Conservation (phyloP, 1,284 basidiomycete genomes). For the Trichosporon inkin region DNA sequence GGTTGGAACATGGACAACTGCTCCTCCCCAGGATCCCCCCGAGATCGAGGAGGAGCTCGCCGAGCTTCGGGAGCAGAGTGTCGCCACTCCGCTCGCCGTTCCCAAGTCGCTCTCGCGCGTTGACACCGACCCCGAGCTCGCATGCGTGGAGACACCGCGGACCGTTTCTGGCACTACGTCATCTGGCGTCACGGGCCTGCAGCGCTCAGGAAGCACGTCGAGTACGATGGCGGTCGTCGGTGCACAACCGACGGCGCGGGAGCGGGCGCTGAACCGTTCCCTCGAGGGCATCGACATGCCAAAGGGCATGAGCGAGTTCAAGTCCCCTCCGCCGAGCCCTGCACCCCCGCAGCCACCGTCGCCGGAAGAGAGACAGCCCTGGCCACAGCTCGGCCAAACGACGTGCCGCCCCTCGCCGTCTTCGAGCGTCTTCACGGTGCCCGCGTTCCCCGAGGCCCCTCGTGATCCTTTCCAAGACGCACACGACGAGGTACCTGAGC, state of each 20-base stretch:
- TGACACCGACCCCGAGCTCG: background rate
- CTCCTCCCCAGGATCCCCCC: background rate
- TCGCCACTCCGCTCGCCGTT: background rate
- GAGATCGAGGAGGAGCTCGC: constrained; percentile 6
- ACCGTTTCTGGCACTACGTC: background rate
- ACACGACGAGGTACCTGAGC: too few relatives aligned
- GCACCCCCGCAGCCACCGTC: background rate
- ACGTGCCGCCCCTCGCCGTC: constrained; percentile 1
- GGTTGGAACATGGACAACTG: background rate
- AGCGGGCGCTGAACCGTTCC: background rate
- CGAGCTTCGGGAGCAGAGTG: background rate
- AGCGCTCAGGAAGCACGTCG: background rate
- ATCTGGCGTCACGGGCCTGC: background rate
- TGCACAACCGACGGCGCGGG: background rate
- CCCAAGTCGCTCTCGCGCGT: background rate
- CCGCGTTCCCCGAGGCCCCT: background rate
- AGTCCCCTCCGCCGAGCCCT: background rate
- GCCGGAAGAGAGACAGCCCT: background rate
- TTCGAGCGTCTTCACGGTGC: background rate
- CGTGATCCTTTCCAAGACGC: background rate
- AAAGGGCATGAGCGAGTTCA: background rate
- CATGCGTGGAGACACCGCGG: background rate
- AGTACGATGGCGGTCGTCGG: background rate
- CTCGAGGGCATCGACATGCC: background rate
- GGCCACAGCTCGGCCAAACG: background rate